Conservation (phyloP, 495 filamentous ascomycete species). For the Oleoguttula mirabilis region DNA sequence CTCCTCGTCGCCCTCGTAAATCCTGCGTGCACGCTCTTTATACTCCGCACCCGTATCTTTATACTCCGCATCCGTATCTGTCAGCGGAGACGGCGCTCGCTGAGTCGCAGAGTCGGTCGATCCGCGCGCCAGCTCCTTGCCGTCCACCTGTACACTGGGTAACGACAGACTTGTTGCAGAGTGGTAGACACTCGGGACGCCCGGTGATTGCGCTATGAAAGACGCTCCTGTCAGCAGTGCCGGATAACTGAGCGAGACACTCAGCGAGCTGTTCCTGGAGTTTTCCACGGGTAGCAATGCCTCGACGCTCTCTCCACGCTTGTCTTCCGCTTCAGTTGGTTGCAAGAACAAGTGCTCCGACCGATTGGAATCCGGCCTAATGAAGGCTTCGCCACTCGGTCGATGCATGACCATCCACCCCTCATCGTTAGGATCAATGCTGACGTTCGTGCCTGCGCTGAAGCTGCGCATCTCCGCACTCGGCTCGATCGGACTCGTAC, state of each 20-base stretch:
- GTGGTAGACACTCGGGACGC: constrained; percentile 36
- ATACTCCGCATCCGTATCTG: constrained; percentile 37
- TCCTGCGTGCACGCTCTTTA: constrained; percentile 59
- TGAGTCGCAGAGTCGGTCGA: constrained; percentile 4
- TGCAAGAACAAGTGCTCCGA: constrained; percentile 28
- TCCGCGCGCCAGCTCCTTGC: constrained; percentile 9
- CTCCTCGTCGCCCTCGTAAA: constrained; percentile 78
- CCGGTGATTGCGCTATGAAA: constrained; percentile 26
- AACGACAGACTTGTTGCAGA: constrained; percentile 38
- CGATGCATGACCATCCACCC: constrained; percentile 23
- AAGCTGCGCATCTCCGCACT: constrained; percentile 2
- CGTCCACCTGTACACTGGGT: constrained; percentile 35
- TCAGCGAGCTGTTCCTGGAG: constrained; percentile 2
- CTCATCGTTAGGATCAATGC: constrained; percentile 22
- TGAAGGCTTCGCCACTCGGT: constrained; percentile 11
- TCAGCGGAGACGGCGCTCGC: background rate
- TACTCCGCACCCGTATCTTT: constrained; percentile 41
- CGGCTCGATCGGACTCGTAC: background rate
- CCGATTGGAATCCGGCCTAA: constrained; percentile 20
- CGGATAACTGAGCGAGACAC: background rate
- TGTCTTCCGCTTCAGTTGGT: constrained; percentile 35
- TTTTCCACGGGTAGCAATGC: background rate
- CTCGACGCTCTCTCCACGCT: constrained; percentile 16
- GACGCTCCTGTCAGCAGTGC: background rate
- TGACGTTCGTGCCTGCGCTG: background rate